Percentiles rank a stretch among this genome's conserved stretches.
Conservation (phyloP, 2,329 filamentous ascomycete genomes). For the Apiospora pterosperma region DNA sequence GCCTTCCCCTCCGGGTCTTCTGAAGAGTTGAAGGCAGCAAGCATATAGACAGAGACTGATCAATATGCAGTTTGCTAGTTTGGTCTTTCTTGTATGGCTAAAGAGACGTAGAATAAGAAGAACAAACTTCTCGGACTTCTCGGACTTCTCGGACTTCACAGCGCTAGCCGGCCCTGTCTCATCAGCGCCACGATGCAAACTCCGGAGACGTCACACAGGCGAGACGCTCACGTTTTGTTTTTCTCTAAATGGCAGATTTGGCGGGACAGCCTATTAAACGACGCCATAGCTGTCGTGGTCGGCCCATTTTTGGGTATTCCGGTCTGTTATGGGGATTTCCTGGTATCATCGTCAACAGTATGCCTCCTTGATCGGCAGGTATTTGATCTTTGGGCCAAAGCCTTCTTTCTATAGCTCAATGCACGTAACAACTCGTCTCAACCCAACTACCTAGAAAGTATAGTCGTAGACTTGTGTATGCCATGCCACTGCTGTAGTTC, state of each 20-base stretch:
- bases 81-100: not conserved
- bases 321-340: not conserved
- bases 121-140: not conserved
- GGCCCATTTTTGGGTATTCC: not conserved
- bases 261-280: not conserved
- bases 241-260: not conserved
- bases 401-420: not conserved
- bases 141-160: not conserved
- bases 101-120: not conserved
- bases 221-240: slow-evolving; percentile 1
- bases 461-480: not conserved
- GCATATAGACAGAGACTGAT: not conserved
- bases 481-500: not conserved
- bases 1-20: not conserved
- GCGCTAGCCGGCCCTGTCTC: not conserved
- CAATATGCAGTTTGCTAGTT: not conserved
- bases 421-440: not conserved
- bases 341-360: not conserved
- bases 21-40: not conserved
- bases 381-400: not conserved
- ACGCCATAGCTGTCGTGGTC: not conserved
- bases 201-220: not conserved
- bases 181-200: not conserved
- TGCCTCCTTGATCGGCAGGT: not conserved
- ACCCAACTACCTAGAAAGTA: not conserved